These are phyloP conservation scores for Termitomyces sp. DNA, from an alignment of 1,284 basidiomycete genomes.

Conservation along the genomic window DNA sequence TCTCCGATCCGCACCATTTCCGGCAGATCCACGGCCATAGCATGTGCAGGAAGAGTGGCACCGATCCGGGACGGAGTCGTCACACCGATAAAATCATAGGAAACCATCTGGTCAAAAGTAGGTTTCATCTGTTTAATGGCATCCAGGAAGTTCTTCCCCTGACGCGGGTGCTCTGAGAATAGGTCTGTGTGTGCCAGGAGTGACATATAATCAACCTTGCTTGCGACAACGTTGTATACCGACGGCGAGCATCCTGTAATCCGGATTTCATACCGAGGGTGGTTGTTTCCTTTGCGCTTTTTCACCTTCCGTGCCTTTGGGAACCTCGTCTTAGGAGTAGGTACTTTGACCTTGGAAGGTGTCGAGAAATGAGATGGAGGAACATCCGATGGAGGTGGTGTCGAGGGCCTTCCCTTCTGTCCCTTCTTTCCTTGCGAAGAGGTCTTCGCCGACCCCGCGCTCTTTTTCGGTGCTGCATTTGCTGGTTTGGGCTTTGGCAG, in stretches of 20 bases:
- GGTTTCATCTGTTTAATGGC: constrained; percentile 7
- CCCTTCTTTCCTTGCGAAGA: too few species aligned
- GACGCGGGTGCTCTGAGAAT: constrained; percentile 6
- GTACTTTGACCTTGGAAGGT: too few species aligned
- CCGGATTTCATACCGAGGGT: constrained; percentile 18
- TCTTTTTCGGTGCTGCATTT: too few species aligned
- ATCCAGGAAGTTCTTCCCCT: neutral
- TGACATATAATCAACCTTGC: neutral
- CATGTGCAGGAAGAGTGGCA: too few species aligned
- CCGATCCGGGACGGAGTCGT: too few species aligned
- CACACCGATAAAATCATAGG: neutral
- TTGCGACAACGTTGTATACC: constrained; percentile 11
- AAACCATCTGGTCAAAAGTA: neutral
- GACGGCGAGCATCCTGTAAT: constrained; percentile 15
- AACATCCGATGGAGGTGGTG: neutral
- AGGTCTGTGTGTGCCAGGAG: constrained; percentile 3
- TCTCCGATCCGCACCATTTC: too few species aligned
- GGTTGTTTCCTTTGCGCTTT: neutral
- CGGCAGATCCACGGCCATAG: too few species aligned
- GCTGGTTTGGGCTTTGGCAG: neutral
- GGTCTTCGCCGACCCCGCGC: too few species aligned
- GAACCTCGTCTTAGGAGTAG: too few species aligned
- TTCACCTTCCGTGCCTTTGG: too few species aligned
- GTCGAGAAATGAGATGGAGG: too few species aligned
- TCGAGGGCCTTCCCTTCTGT: neutral